Base-by-base conservation (phyloP, 192 early-diverging fungal species). In the Entophlyctis luteolus region DNA sequence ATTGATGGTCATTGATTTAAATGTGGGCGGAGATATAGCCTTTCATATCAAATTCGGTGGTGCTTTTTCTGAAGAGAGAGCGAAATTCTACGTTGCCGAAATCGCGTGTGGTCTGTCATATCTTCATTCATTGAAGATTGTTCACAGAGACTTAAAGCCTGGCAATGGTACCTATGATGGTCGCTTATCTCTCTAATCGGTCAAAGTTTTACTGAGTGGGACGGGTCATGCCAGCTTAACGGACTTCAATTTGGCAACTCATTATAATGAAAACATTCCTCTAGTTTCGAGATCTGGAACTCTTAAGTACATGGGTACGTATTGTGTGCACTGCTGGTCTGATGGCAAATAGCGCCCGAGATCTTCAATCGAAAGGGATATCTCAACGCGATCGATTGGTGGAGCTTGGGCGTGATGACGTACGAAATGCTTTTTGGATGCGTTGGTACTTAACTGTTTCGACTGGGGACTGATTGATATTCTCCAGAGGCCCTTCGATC, bases 191-290 rank as follows among this genome's bases (percentile, higher is more conserved):
- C 22, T 34, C 4, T 10, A 50, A 22, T 22, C 54, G 28, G 2
- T 68, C 25, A 25, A 6, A 81, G 84, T 93, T 6, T 67, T 93
- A 22, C 75, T 94, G n/a, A 86, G 87, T 65, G 86, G 82, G 55
- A 68, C 78, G 27, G 95, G 94, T 14, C 94, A 98, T 74, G 91
- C 88, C 6, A 92, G 93, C 67, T 73, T 98, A 73, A 92, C 92
- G 32, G 96, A 98, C 73, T 97, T 98, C 67, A 98, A 98, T 75
- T 92, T 98, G 73, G 94, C 94, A 12, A 90, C 89, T 18, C 84
- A 88, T 46, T 89, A 82, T 62, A 77, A 81, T 46, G 79, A 79
- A 16, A 76, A 81, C 8, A 86, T 85, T 45, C 87, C 86, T 25
- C 72, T 96, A 60, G 91, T 85, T 6, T 90, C 93, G 29, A 85